Conservation (phyloP, 1,139 yeast genomes). For the Yamadazyma kanchanaburiensis region DNA sequence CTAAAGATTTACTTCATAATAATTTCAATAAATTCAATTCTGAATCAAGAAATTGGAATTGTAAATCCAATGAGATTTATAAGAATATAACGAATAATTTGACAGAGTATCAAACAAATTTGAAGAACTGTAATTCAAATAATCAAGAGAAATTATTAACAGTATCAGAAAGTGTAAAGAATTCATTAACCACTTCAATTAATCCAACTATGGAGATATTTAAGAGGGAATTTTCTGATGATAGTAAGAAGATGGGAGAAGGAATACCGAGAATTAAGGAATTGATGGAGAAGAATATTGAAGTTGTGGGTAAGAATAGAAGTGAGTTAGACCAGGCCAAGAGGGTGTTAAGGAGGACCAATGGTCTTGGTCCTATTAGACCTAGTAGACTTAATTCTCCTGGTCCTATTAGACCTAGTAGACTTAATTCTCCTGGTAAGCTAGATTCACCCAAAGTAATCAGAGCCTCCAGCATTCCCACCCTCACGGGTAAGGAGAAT, state of each 20-base stretch:
- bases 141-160: conserved; percentile 6
- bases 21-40: conserved; percentile 4
- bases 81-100: conserved; percentile 7
- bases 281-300: conserved; percentile 1
- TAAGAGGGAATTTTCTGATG: not conserved
- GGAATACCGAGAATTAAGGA: conserved; percentile 3
- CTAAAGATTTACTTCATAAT: conserved; percentile 3
- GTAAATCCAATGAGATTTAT: conserved; percentile 6
- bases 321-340: too few species aligned
- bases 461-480: conserved; percentile 7
- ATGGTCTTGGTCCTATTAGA: too few species aligned
- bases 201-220: conserved; percentile 5
- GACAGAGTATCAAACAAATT: conserved; percentile 6
- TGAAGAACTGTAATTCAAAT: conserved; percentile 5
- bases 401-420: too few species aligned
- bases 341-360: too few species aligned
- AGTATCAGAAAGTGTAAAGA: conserved; percentile 5
- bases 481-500: conserved; percentile 12
- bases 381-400: too few species aligned
- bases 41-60: conserved; percentile 6
- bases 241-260: not conserved
- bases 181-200: conserved; percentile 5
- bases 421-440: too few species aligned
- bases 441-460: too few species aligned
- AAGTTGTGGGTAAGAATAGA: too few species aligned